A percentile compares a stretch with the other conserved stretches of the same genome.
Evolutionary conservation across 805 yeast species (phyloP).

Genomic region (Saccharomyces jurei): DNA sequence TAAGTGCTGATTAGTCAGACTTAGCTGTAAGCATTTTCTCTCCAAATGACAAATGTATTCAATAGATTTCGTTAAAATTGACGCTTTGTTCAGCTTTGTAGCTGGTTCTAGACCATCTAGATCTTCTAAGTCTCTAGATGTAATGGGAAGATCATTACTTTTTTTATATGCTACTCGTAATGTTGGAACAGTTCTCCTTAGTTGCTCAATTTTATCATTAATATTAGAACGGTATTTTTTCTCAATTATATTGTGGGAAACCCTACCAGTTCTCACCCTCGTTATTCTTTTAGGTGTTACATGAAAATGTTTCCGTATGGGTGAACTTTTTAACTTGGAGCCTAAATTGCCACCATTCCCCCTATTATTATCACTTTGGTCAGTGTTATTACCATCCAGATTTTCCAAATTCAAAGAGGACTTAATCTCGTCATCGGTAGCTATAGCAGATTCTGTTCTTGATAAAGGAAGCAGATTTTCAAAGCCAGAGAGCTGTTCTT

Average conservation of each 20-base stretch:
- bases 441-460: background rate
- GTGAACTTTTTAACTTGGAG: background rate
- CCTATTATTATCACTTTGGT: background rate
- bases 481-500: background rate
- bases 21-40: constrained; percentile 44
- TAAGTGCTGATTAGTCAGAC: constrained; percentile 39
- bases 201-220: constrained; percentile 54
- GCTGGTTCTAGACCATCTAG: constrained; percentile 75
- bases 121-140: constrained; percentile 50
- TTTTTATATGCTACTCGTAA: constrained; percentile 42
- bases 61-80: constrained; percentile 65
- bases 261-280: constrained; percentile 31
- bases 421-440: background rate
- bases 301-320: background rate
- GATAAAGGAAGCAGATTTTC: background rate
- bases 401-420: constrained; percentile 1
- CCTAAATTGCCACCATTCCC: background rate
- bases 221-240: constrained; percentile 65
- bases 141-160: constrained; percentile 39
- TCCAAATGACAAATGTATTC: constrained; percentile 74
- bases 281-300: constrained; percentile 3
- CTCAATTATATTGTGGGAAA: constrained; percentile 65
- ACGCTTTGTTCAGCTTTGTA: constrained; percentile 66
- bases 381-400: background rate
- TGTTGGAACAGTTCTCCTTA: constrained; percentile 62